These are phyloP conservation scores for Solanum medicagineum DNA, from an alignment of 257 asterid species.

Conservation along the genomic window DNA sequence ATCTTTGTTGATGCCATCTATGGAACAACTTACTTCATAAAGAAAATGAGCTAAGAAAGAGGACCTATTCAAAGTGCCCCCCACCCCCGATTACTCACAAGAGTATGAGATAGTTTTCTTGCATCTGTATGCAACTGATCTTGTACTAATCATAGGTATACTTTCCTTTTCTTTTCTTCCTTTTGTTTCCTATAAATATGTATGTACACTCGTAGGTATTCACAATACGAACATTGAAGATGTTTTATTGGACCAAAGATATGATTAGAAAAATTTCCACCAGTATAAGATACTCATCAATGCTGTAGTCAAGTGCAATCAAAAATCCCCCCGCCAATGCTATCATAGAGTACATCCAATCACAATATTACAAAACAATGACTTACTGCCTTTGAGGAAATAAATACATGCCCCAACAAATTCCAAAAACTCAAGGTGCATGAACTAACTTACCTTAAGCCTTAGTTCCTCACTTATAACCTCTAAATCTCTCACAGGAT, in stretches of 20 bases:
- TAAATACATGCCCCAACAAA: background rate
- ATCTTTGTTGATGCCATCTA: background rate
- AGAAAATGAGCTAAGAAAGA: background rate
- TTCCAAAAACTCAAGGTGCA: background rate
- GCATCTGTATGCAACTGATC: background rate
- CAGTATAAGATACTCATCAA: background rate
- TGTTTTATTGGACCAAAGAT: background rate
- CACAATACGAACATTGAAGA: background rate
- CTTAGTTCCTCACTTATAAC: conserved; percentile 70
- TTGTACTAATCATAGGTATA: background rate
- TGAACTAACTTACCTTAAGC: conserved; percentile 51
- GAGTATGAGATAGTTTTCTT: background rate
- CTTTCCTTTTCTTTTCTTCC: background rate
- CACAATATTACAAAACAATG: background rate
- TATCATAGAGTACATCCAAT: background rate
- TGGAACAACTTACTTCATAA: background rate
- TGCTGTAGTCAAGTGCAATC: background rate
- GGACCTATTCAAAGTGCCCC: background rate
- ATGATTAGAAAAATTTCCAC: background rate
- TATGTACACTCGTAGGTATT: background rate
- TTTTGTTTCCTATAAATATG: background rate
- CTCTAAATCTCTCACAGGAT: conserved; percentile 97
- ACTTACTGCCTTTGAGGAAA: background rate
- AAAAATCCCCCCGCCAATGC: background rate
- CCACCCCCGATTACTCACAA: background rate